Evolutionary conservation across 139 green algal genomes (phyloP).

Genomic region (Picochlorum sp.): DNA sequence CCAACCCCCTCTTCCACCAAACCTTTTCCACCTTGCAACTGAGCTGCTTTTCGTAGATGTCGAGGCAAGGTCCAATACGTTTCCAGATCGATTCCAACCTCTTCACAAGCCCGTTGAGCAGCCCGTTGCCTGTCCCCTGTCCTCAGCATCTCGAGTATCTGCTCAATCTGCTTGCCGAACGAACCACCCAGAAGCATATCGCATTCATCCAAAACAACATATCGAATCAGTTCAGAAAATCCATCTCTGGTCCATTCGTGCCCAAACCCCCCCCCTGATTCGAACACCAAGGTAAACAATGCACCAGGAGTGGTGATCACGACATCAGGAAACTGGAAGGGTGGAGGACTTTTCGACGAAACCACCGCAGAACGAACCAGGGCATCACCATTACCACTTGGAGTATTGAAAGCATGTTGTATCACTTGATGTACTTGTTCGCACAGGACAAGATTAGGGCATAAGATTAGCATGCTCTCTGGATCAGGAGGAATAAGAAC

Average conservation of each 20-base stretch:
- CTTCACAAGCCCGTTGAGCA: conserved; percentile 20
- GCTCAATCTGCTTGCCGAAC: conserved; percentile 43
- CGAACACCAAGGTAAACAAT: conserved; percentile 37
- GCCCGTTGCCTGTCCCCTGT: conserved; percentile 36
- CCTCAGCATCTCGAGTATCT: conserved; percentile 51
- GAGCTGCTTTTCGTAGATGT: conserved; percentile 35
- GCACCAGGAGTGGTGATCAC: conserved; percentile 62
- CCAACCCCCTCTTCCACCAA: conserved; percentile 39
- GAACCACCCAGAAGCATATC: conserved; percentile 78
- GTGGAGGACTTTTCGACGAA: conserved; percentile 40
- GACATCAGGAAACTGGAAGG: conserved; percentile 46
- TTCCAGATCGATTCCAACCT: conserved; percentile 34
- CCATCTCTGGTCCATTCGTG: conserved; percentile 50
- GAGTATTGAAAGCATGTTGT: conserved; percentile 11
- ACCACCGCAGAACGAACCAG: conserved; percentile 33
- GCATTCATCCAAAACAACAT: conserved; percentile 89
- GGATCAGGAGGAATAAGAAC: neutral
- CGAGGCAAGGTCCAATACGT: conserved; percentile 34
- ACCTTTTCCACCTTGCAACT: conserved; percentile 13
- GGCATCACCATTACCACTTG: conserved; percentile 9
- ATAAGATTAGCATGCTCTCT: conserved; percentile 60
- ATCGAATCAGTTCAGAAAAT: conserved; percentile 26
- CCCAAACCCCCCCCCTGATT: conserved; percentile 31
- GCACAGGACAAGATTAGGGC: conserved; percentile 74
- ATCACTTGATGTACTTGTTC: conserved; percentile 53